Evolutionary conservation across 768 basidiomycete genomes (phyloP).

Genomic region (Pleurotus platypus): DNA sequence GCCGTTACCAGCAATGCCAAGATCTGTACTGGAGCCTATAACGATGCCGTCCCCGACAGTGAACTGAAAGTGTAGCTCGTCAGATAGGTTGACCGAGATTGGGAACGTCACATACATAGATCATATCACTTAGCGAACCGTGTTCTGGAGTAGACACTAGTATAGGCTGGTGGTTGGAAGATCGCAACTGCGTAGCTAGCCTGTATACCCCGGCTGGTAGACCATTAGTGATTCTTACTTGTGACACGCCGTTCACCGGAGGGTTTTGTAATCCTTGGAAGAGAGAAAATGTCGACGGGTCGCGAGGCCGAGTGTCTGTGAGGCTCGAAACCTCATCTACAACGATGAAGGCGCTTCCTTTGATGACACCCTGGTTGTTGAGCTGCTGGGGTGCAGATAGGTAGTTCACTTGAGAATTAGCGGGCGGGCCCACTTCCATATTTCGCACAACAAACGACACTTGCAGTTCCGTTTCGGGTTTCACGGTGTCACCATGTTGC

Average conservation of each 20-base stretch:
- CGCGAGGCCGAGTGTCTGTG: too few species aligned
- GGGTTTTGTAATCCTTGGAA: constrained; percentile 50
- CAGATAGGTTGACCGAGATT: too few species aligned
- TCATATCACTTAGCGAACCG: constrained; percentile 54
- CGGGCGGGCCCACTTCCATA: constrained; percentile 47
- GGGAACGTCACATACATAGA: constrained; percentile 43
- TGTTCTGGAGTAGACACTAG: constrained; percentile 60
- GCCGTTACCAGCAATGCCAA: too few species aligned
- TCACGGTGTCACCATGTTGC: constrained; percentile 37
- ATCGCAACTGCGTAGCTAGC: constrained; percentile 52
- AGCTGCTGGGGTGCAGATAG: constrained; percentile 56
- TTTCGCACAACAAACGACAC: constrained; percentile 42
- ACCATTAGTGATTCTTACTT: constrained; percentile 39
- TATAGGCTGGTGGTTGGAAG: constrained; percentile 56
- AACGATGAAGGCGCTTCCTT: constrained; percentile 27
- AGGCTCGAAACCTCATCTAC: constrained; percentile 41
- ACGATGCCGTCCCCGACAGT: too few species aligned
- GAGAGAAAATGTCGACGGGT: constrained; percentile 48
- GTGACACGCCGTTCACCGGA: constrained; percentile 44
- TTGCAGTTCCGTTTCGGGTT: constrained; percentile 43
- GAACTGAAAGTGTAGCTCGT: too few species aligned
- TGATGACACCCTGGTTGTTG: constrained; percentile 33
- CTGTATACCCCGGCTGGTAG: constrained; percentile 58
- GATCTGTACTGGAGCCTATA: too few species aligned
- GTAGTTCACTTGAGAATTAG: constrained; percentile 28